Evolutionary conservation across 495 filamentous ascomycete species (phyloP), one percentile per base, ranked within the genome.

Genomic region (Trichoderma gamsii): DNA sequence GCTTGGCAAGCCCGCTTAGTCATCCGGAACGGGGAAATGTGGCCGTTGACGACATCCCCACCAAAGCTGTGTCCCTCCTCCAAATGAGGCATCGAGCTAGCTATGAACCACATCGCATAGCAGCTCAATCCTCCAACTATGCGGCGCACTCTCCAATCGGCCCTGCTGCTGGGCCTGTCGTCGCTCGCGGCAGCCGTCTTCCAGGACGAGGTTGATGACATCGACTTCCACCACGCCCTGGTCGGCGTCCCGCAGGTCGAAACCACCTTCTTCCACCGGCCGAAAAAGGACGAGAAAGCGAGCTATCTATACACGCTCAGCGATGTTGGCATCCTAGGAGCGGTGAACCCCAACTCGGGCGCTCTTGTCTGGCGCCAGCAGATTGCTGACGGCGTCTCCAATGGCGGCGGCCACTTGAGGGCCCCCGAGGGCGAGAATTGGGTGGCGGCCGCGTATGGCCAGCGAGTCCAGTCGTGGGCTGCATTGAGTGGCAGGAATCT

Each of bases 211-310:
- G 92, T 96, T 73, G 91, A 89, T 80, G 86, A 91, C 74, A 85
- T 92, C 76, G 95, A 99, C 80, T 98, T 90, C 83, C 96, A 98
- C 79, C 88, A 94, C 79, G 86, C 90, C 66, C 88, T 98, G 49
- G 80, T 98, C 72, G 95, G 95, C 71, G 76, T 89, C 21, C 93
- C 96, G 68, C 88, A 89, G 72, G 79, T 84, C 76, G 85, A 90
- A 56, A 91, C 92, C 46, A 97, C 92, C 65, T 97, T 99, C 84
- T 97, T 98, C 85, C 92, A 97, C 79, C 88, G 87, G 69, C 96
- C 95, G 15, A 84, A 88, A 67, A 78, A 86, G 21, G 82, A 88
- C 67, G 93, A 92, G 23, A 92, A 90, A 76, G 94, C 94, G 21
- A 93, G 90, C 35, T 82, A 98, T 38, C 83, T 99, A 41, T 99